Conservation (phyloP, 257 asterid species). For the Mitragyna speciosa region DNA sequence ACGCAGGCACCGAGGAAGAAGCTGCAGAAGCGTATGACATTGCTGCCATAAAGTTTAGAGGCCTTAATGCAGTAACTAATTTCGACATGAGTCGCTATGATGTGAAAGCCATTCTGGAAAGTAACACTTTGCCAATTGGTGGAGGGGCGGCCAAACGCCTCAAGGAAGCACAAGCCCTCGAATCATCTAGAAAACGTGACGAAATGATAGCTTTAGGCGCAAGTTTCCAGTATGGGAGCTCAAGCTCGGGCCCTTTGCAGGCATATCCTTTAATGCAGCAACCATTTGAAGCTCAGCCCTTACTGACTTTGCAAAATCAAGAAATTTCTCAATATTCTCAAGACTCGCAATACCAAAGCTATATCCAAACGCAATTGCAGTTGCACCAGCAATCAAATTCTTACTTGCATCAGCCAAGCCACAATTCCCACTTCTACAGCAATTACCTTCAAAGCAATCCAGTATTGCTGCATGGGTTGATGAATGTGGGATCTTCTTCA, state of each 20-base stretch:
- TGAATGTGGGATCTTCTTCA: slow-evolving; percentile 52
- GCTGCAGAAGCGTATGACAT: slow-evolving; percentile 96
- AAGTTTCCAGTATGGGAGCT: slow-evolving; percentile 47
- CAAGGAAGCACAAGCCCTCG: slow-evolving; percentile 79
- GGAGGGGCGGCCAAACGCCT: slow-evolving; percentile 88
- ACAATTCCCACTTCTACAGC: slow-evolving; percentile 34
- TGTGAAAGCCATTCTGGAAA: slow-evolving; percentile 77
- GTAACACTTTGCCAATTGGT: slow-evolving; percentile 80
- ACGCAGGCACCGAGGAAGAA: slow-evolving; percentile 83
- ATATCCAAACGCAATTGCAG: slow-evolving; percentile 63
- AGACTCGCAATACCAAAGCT: slow-evolving; percentile 42
- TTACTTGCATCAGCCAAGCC: slow-evolving; percentile 7
- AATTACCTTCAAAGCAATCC: slow-evolving; percentile 51
- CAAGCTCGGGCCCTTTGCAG: slow-evolving; percentile 35
- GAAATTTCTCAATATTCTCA: slow-evolving; percentile 43
- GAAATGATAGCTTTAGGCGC: slow-evolving; percentile 60
- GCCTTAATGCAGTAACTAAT: slow-evolving; percentile 80
- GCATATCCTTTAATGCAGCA: slow-evolving; percentile 50
- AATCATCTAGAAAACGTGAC: slow-evolving; percentile 63
- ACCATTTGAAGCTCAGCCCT: slow-evolving; percentile 44
- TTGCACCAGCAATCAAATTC: slow-evolving; percentile 40
- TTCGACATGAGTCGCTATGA: slow-evolving; percentile 93
- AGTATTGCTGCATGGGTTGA: slow-evolving; percentile 55
- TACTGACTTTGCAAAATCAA: slow-evolving; percentile 53
- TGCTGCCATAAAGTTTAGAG: slow-evolving; percentile 87